Conservation (phyloP, 257 asterid genomes). For the Gentiana macrophylla region DNA sequence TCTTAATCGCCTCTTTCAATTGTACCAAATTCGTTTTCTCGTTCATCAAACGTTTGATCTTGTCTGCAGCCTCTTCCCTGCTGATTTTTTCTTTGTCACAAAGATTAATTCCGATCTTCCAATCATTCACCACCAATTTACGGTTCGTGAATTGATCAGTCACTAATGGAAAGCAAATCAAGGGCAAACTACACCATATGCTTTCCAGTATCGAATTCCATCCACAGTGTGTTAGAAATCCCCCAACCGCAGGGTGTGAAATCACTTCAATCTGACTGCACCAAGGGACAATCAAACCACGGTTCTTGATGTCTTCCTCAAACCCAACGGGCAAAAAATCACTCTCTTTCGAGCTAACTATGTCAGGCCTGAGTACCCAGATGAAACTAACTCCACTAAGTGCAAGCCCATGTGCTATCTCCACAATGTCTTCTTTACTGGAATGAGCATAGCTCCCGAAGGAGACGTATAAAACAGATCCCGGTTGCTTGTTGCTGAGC, state of each 20-base stretch:
- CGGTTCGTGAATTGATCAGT: slow-evolving; percentile 68
- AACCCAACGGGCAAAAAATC: slow-evolving; percentile 35
- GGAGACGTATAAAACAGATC: slow-evolving; percentile 59
- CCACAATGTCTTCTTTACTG: slow-evolving; percentile 41
- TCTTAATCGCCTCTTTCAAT: slow-evolving; percentile 32
- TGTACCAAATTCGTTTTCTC: slow-evolving; percentile 20
- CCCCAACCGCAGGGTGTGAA: slow-evolving; percentile 53
- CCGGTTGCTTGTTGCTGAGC: slow-evolving; percentile 42
- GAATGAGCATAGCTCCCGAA: slow-evolving; percentile 71
- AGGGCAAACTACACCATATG: slow-evolving; percentile 47
- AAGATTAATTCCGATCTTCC: slow-evolving; percentile 61
- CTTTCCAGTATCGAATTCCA: slow-evolving; percentile 71
- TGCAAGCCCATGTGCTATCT: slow-evolving; percentile 54
- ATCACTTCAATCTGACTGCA: slow-evolving; percentile 51
- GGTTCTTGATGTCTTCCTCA: slow-evolving; percentile 19
- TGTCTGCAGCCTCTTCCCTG: slow-evolving; percentile 40
- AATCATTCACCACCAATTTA: slow-evolving; percentile 57
- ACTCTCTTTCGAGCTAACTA: slow-evolving; percentile 38
- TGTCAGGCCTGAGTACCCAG: slow-evolving; percentile 68
- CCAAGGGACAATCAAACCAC: slow-evolving; percentile 56
- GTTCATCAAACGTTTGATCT: slow-evolving; percentile 37
- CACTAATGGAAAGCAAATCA: slow-evolving; percentile 49
- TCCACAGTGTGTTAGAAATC: slow-evolving; percentile 65
- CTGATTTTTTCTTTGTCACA: slow-evolving; percentile 30
- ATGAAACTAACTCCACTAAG: slow-evolving; percentile 39